Conservation (phyloP, 2,329 filamentous ascomycete genomes). For the Exophiala alcalophila region DNA sequence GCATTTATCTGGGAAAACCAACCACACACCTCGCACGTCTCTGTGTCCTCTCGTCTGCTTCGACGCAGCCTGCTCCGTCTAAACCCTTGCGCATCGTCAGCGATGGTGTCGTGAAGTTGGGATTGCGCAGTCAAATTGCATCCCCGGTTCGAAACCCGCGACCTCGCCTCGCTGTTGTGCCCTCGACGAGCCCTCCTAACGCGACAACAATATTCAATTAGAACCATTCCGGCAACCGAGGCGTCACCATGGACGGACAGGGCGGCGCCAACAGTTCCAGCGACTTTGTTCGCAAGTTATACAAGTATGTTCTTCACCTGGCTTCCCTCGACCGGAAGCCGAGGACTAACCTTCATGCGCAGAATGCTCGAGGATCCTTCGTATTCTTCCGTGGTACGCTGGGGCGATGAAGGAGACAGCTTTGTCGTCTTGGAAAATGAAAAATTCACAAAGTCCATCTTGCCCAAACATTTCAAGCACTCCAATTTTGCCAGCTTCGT, state of each 20-base stretch:
- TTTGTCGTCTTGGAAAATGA: conserved; percentile 99
- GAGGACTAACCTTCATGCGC: conserved; percentile 10
- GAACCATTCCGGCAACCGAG: no score
- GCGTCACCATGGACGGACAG: conserved; percentile 21
- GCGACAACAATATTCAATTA: no score
- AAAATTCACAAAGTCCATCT: conserved; percentile 94
- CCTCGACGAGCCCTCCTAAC: not conserved
- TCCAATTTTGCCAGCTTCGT: conserved; percentile 98
- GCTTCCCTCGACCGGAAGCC: conserved; percentile 5
- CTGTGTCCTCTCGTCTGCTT: not conserved
- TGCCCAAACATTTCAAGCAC: conserved; percentile 98
- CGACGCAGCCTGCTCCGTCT: not conserved
- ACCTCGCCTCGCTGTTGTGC: not conserved
- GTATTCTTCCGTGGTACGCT: conserved; percentile 88
- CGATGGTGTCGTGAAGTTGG: conserved; percentile 15
- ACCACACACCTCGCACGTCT: conserved; percentile 6
- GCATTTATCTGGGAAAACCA: not conserved
- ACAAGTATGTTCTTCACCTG: conserved; percentile 67
- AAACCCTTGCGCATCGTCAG: conserved; percentile 8
- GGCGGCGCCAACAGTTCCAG: conserved; percentile 73
- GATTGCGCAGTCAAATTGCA: conserved; percentile 20
- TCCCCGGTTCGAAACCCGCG: conserved; percentile 8
- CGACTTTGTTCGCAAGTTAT: conserved; percentile 97
- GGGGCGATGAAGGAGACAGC: conserved; percentile 91
- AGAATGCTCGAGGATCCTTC: conserved; percentile 96